phyloP scores from a whole-genome alignment of 805 yeast genomes.

The Metschnikowia lachancei region DNA sequence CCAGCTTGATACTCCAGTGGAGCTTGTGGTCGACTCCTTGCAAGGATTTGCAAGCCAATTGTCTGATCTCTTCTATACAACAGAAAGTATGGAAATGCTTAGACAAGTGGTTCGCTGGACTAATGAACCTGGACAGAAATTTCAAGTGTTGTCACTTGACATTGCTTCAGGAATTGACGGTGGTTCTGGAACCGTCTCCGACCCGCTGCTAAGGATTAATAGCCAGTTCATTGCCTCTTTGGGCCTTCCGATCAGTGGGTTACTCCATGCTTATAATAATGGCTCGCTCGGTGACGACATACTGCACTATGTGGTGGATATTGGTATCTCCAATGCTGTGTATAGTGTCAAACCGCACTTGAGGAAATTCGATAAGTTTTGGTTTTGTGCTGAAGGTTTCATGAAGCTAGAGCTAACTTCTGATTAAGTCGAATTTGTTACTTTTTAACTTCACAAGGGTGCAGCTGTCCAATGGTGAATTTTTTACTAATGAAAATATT shows the following conservation, averaged over 20 bases:
- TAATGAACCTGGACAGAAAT: conserved; percentile 43
- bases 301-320: conserved; percentile 61
- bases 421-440: background rate
- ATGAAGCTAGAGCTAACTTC: conserved; percentile 7
- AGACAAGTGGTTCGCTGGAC: conserved; percentile 63
- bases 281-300: conserved; percentile 44
- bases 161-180: conserved; percentile 82
- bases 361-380: conserved; percentile 45
- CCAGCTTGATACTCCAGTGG: conserved; percentile 69
- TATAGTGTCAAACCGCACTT: conserved; percentile 41
- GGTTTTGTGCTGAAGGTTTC: conserved; percentile 39
- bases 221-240: conserved; percentile 63
- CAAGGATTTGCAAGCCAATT: conserved; percentile 78
- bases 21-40: conserved; percentile 75
- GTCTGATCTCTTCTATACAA: conserved; percentile 48
- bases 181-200: conserved; percentile 60
- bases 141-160: conserved; percentile 64
- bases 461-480: background rate
- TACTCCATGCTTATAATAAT: conserved; percentile 58
- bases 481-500: no score
- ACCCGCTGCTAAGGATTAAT: conserved; percentile 33
- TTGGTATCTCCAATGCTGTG: conserved; percentile 64
- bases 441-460: background rate
- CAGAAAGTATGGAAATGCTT: conserved; percentile 39
- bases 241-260: conserved; percentile 70